Evolutionary conservation across 345 rosid species (phyloP).

Genomic region (Eucalyptus regnans): DNA sequence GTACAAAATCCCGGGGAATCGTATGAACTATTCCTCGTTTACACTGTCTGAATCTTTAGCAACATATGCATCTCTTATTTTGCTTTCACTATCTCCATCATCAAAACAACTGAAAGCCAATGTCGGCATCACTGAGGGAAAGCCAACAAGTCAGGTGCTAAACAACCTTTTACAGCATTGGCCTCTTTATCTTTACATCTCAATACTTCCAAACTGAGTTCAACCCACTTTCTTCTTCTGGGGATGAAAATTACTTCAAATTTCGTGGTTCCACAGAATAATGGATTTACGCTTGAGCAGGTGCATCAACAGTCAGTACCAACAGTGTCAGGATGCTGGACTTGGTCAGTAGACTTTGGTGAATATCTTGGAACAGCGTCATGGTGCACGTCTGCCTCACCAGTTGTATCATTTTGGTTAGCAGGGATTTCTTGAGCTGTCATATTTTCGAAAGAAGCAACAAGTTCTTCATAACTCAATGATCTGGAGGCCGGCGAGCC

Average conservation of each 20-base stretch:
- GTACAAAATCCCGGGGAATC: not conserved
- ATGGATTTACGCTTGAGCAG: not conserved
- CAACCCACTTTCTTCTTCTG: not conserved
- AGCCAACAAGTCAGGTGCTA: not conserved
- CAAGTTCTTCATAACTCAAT: slow-evolving; percentile 7
- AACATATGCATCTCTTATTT: not conserved
- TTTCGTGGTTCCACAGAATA: not conserved
- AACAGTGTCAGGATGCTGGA: not conserved
- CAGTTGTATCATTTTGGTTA: not conserved
- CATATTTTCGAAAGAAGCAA: slow-evolving; percentile 22
- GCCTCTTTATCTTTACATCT: not conserved
- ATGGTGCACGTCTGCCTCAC: not conserved
- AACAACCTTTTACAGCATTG: not conserved
- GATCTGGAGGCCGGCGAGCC: not conserved
- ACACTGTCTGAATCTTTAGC: not conserved
- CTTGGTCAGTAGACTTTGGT: not conserved
- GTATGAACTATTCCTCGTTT: not conserved
- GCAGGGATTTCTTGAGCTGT: slow-evolving; percentile 8
- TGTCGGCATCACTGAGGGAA: not conserved
- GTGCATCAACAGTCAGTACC: not conserved
- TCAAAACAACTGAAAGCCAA: not conserved
- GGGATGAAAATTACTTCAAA: not conserved
- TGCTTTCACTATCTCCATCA: not conserved
- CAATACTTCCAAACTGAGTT: not conserved
- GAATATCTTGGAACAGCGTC: not conserved